Percentiles rank a stretch among this genome's conserved stretches.
These are phyloP conservation scores for Suillus placidus DNA, from an alignment of 768 basidiomycete species.

Conservation along the genomic window DNA sequence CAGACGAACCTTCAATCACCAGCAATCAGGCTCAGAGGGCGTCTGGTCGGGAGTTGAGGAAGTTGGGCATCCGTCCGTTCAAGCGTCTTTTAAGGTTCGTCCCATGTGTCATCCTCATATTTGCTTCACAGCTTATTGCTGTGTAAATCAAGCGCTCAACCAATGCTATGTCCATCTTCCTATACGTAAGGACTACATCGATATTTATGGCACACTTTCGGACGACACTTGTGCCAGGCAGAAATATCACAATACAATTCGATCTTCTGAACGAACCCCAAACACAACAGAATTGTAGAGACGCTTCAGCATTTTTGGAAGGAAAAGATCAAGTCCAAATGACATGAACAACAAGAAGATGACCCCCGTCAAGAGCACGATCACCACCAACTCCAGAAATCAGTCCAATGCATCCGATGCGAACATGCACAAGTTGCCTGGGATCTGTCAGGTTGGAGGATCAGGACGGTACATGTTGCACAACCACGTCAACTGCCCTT, in stretches of 20 bases:
- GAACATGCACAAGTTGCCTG: too few species aligned
- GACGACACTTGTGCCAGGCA: constrained; percentile 33
- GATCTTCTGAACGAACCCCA: constrained; percentile 46
- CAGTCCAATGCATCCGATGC: too few species aligned
- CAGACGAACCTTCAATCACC: not conserved
- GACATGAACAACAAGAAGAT: constrained; percentile 48
- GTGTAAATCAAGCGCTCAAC: not conserved
- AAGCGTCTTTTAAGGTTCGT: not conserved
- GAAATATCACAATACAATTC: constrained; percentile 69
- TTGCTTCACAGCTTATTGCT: not conserved
- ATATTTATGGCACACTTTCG: not conserved
- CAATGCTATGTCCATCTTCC: not conserved
- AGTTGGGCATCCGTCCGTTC: not conserved
- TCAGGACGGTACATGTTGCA: too few species aligned
- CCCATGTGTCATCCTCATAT: not conserved
- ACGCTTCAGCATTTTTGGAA: constrained; percentile 71
- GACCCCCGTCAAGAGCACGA: too few species aligned
- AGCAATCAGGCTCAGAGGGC: not conserved
- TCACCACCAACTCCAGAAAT: too few species aligned
- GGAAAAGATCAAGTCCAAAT: constrained; percentile 59
- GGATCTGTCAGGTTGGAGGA: too few species aligned
- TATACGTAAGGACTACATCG: not conserved
- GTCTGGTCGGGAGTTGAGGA: not conserved
- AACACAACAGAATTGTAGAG: constrained; percentile 53
- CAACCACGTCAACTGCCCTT: too few species aligned